A percentile compares a stretch with the other conserved stretches of the same genome.
phyloP scores from a whole-genome alignment of 768 basidiomycete species.

The Glaciozyma martinii region DNA sequence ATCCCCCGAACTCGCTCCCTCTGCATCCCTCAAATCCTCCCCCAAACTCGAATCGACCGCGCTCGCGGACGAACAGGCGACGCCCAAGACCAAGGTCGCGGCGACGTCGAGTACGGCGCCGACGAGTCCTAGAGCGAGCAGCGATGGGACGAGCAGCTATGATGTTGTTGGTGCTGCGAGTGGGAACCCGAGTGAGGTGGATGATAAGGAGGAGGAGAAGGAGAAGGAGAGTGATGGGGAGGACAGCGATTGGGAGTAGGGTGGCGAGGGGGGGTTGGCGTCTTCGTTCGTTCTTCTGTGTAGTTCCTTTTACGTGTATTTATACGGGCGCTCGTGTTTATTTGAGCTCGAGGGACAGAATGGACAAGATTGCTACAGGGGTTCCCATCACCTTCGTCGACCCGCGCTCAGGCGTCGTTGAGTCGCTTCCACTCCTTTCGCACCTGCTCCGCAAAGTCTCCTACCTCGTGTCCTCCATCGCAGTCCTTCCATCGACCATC shows the following conservation, averaged over 20 bases:
- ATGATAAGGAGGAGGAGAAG: neutral
- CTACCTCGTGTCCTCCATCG: conserved; percentile 63
- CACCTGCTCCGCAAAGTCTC: conserved; percentile 70
- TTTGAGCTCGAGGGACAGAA: too few relatives aligned
- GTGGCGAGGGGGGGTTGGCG: too few relatives aligned
- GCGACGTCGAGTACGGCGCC: neutral
- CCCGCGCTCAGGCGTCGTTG: conserved; percentile 41
- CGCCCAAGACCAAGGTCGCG: neutral
- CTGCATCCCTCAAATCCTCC: neutral
- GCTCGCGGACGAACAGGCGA: neutral
- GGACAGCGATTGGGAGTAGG: conserved; percentile 23
- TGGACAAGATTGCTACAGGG: too few relatives aligned
- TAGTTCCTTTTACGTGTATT: neutral
- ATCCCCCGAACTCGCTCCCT: too few relatives aligned
- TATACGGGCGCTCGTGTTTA: too few relatives aligned
- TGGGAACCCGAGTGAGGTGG: conserved; percentile 18
- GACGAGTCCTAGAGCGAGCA: conserved; percentile 23
- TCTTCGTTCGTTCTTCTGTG: neutral
- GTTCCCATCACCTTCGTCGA: too few relatives aligned
- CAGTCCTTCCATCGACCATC: conserved; percentile 64
- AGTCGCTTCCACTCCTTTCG: conserved; percentile 60
- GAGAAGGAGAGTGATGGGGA: conserved; percentile 10
- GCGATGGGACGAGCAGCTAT: conserved; percentile 10
- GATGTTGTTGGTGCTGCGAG: conserved; percentile 30
- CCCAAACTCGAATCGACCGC: neutral